These are phyloP conservation scores for Tuber microsphaerosporum DNA, from an alignment of 495 filamentous ascomycete species.

Conservation along the genomic window DNA sequence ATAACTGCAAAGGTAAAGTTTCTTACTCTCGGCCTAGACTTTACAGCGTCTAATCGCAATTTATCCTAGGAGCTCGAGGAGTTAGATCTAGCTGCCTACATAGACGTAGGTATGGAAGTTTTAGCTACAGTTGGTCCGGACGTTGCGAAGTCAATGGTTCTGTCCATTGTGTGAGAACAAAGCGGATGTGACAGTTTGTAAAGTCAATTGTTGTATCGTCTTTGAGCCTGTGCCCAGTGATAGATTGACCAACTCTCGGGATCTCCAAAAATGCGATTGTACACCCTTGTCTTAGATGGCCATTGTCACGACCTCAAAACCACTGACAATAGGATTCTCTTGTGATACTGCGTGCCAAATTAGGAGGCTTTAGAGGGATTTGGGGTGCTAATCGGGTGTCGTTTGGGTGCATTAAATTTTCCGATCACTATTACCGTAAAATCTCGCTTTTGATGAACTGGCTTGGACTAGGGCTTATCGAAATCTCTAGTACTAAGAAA, in stretches of 20 bases:
- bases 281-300: not conserved
- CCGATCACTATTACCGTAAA: not conserved
- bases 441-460: too few species aligned
- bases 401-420: not conserved
- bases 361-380: not conserved
- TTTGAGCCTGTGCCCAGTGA: not conserved
- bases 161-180: slow-evolving; percentile 6
- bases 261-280: not conserved
- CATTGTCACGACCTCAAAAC: not conserved
- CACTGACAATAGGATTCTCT: not conserved
- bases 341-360: not conserved
- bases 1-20: slow-evolving; percentile 28
- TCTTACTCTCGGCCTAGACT: not conserved
- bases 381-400: not conserved
- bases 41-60: not conserved
- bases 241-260: not conserved
- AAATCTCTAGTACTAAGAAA: too few species aligned
- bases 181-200: not conserved
- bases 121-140: slow-evolving; percentile 68
- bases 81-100: not conserved
- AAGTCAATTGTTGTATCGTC: not conserved
- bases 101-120: slow-evolving; percentile 52
- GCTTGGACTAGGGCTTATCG: too few species aligned
- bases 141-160: slow-evolving; percentile 51
- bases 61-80: not conserved